Evolutionary conservation across 2,329 filamentous ascomycete genomes (phyloP).

Genomic region (Xylariaceae sp.): DNA sequence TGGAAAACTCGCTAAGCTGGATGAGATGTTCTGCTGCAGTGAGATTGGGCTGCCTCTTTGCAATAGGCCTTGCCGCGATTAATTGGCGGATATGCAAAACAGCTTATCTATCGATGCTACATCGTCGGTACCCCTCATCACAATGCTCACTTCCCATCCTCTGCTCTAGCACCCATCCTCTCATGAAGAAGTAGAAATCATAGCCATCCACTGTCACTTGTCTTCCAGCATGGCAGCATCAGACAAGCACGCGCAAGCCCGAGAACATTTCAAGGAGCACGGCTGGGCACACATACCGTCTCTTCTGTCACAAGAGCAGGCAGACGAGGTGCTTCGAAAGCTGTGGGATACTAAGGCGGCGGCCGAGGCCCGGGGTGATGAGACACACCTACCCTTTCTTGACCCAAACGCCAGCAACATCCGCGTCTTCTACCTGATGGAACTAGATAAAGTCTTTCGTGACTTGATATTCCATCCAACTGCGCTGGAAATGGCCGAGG

Average conservation of each 20-base stretch:
- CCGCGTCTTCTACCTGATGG: slow-evolving; percentile 13
- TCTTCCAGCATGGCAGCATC: not conserved
- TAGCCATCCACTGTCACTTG: too few relatives aligned
- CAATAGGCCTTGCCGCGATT: too few relatives aligned
- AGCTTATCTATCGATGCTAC: too few relatives aligned
- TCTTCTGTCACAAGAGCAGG: not conserved
- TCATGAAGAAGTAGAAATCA: too few relatives aligned
- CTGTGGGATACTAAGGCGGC: not conserved
- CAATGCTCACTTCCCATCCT: too few relatives aligned
- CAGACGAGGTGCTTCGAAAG: not conserved
- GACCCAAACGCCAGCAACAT: slow-evolving; percentile 12
- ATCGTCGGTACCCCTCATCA: too few relatives aligned
- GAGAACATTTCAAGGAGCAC: not conserved
- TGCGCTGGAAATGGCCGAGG: slow-evolving; percentile 7
- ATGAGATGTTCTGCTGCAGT: too few relatives aligned
- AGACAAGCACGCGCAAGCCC: not conserved
- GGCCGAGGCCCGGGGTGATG: not conserved
- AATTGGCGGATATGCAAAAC: too few relatives aligned
- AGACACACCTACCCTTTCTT: slow-evolving; percentile 1
- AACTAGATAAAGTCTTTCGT: slow-evolving; percentile 10
- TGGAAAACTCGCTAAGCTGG: too few relatives aligned
- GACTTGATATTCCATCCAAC: slow-evolving; percentile 9
- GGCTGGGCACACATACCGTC: not conserved
- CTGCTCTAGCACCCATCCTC: too few relatives aligned
- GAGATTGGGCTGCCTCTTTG: too few relatives aligned